These are phyloP conservation scores for Alternaria rosae DNA, from an alignment of 2,329 filamentous ascomycete genomes.

Conservation along the genomic window DNA sequence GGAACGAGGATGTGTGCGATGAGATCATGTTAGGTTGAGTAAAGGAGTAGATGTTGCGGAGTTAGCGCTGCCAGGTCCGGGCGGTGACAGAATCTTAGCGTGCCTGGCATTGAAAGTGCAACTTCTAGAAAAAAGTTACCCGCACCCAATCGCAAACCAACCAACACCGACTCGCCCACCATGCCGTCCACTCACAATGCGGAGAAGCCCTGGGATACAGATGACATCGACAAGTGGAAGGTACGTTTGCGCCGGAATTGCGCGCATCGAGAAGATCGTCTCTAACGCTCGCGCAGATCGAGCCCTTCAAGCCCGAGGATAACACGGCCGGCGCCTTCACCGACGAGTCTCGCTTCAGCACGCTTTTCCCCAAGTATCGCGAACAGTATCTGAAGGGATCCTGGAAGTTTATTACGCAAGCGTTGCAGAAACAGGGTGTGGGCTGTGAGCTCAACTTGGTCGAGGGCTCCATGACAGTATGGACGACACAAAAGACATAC, in stretches of 20 bases:
- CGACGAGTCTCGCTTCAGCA: constrained; percentile 90
- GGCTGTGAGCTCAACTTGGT: constrained; percentile 93
- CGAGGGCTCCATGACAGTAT: constrained; percentile 95
- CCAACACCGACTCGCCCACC: constrained; percentile 7
- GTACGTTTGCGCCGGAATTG: constrained; percentile 47
- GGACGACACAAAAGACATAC: constrained; percentile 89
- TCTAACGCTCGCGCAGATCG: constrained; percentile 61
- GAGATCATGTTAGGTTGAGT: no score
- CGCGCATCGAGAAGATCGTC: not conserved
- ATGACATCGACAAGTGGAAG: constrained; percentile 98
- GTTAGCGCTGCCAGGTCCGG: not conserved
- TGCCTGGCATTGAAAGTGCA: constrained; percentile 7
- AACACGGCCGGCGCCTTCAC: constrained; percentile 85
- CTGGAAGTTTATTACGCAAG: constrained; percentile 89
- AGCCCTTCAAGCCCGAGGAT: constrained; percentile 83
- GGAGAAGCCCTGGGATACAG: constrained; percentile 81
- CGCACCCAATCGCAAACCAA: not conserved
- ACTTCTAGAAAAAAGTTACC: constrained; percentile 22
- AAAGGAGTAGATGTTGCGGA: not conserved
- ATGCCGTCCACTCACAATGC: constrained; percentile 92
- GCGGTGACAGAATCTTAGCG: constrained; percentile 17
- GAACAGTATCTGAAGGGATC: constrained; percentile 91
- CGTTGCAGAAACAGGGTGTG: constrained; percentile 86
- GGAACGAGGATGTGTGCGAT: not conserved
- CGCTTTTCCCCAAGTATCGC: constrained; percentile 93